Evolutionary conservation across 441 rosid species (phyloP).

Genomic region (Biscutella laevigata): DNA sequence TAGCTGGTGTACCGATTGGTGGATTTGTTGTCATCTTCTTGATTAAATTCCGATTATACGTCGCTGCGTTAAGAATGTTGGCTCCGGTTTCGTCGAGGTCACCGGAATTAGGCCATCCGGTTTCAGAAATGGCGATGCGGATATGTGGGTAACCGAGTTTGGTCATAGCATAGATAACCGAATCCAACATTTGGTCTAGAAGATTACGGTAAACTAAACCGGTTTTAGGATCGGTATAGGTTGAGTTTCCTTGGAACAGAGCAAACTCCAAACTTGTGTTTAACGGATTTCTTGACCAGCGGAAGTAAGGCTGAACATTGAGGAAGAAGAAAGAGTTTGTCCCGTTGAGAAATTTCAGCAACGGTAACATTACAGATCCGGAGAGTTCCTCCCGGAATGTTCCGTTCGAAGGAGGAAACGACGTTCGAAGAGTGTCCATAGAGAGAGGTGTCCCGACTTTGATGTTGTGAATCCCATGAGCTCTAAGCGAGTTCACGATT

Average conservation of each 20-base stretch:
- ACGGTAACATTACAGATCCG: slow-evolving; percentile 35
- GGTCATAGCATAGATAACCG: slow-evolving; percentile 42
- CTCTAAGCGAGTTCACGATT: slow-evolving; percentile 37
- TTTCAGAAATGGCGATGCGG: slow-evolving; percentile 52
- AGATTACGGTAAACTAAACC: slow-evolving; percentile 50
- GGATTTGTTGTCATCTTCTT: slow-evolving; percentile 37
- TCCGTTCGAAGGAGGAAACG: slow-evolving; percentile 67
- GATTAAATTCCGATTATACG: slow-evolving; percentile 61
- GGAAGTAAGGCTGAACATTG: slow-evolving; percentile 63
- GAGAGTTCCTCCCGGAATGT: slow-evolving; percentile 49
- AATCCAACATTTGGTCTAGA: slow-evolving; percentile 85
- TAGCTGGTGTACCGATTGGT: slow-evolving; percentile 61
- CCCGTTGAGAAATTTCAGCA: slow-evolving; percentile 59
- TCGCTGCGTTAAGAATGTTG: slow-evolving; percentile 60
- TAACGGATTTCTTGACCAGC: slow-evolving; percentile 47
- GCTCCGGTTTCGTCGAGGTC: slow-evolving; percentile 70
- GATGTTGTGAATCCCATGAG: slow-evolving; percentile 40
- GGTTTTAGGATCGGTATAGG: slow-evolving; percentile 47
- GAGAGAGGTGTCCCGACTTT: slow-evolving; percentile 69
- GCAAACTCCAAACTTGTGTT: slow-evolving; percentile 41
- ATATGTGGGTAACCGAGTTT: slow-evolving; percentile 45
- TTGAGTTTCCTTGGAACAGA: slow-evolving; percentile 34
- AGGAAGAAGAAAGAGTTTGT: slow-evolving; percentile 67
- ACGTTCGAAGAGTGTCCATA: slow-evolving; percentile 52
- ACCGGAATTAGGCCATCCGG: slow-evolving; percentile 82